These are phyloP conservation scores for Phytopythium oedochilum DNA, from an alignment of 352 stramenopile genomes.

Conservation along the genomic window DNA sequence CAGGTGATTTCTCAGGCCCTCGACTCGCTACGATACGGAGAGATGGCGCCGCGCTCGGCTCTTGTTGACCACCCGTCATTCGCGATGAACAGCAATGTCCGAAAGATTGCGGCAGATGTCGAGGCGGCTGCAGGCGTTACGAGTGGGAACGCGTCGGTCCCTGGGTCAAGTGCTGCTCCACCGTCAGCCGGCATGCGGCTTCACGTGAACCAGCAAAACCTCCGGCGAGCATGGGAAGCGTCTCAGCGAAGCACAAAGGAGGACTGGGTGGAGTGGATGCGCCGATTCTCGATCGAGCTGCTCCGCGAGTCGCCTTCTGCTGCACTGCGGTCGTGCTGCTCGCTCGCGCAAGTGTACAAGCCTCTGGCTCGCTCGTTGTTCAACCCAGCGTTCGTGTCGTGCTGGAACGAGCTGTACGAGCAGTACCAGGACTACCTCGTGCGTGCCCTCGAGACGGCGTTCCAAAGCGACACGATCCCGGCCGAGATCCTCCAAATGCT, in stretches of 20 bases:
- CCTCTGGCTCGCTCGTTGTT: constrained; percentile 96
- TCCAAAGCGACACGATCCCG: constrained; percentile 89
- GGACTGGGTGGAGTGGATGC: constrained; percentile 98
- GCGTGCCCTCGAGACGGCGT: constrained; percentile 91
- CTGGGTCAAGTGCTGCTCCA: constrained; percentile 21
- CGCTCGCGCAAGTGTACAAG: constrained; percentile 95
- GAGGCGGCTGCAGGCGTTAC: constrained; percentile 17
- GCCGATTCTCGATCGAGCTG: constrained; percentile 94
- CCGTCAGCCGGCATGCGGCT: constrained; percentile 58
- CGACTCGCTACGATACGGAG: constrained; percentile 43
- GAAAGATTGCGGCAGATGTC: constrained; percentile 33
- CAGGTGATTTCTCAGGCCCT: constrained; percentile 46
- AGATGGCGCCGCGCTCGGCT: constrained; percentile 30
- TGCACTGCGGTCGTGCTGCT: constrained; percentile 90
- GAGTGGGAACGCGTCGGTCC: not conserved
- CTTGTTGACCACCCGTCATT: constrained; percentile 55
- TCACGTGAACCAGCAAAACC: constrained; percentile 92
- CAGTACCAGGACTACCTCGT: constrained; percentile 93
- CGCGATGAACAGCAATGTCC: constrained; percentile 27
- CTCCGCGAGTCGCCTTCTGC: constrained; percentile 95
- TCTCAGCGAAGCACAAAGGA: constrained; percentile 88
- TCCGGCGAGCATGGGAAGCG: constrained; percentile 94
- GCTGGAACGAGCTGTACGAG: constrained; percentile 97
- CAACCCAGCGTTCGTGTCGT: constrained; percentile 98
- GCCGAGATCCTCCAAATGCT: constrained; percentile 96